Conservation (phyloP, 306 rosid species). For the Cucurbita pepo region DNA sequence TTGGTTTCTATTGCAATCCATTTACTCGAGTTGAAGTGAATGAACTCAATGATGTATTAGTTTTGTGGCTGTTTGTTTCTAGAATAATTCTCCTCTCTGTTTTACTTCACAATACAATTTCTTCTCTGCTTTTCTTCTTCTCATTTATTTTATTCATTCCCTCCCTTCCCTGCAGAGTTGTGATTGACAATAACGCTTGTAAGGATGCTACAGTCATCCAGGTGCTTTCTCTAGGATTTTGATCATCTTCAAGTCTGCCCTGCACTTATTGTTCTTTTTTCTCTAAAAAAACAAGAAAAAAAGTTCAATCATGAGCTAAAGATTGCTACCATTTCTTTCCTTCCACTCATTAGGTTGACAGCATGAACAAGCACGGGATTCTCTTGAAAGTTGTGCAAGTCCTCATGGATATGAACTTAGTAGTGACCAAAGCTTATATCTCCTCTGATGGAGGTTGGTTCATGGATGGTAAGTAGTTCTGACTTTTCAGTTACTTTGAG, state of each 20-base stretch:
- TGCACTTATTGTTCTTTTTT: background rate
- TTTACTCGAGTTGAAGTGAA: background rate
- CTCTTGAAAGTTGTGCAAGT: conserved; percentile 87
- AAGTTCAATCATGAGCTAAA: background rate
- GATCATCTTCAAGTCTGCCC: background rate
- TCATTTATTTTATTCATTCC: conserved; percentile 5
- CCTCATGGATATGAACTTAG: conserved; percentile 69
- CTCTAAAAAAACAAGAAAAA: no score
- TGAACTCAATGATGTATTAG: background rate
- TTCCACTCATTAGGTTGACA: conserved; percentile 46
- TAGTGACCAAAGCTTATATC: conserved; percentile 67
- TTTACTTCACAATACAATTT: background rate
- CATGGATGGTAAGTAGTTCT: conserved; percentile 69
- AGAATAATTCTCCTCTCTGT: background rate
- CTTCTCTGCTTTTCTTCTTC: background rate
- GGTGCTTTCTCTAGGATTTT: conserved; percentile 22
- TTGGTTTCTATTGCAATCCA: background rate
- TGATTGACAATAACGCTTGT: conserved; percentile 67
- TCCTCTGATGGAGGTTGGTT: conserved; percentile 94
- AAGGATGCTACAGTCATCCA: conserved; percentile 66
- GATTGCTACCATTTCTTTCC: background rate
- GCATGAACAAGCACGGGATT: conserved; percentile 85
- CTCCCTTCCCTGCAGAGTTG: conserved; percentile 50
- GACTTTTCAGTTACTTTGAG: background rate
- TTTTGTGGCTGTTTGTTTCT: background rate